These are phyloP conservation scores for Anisodus tanguticus DNA, from an alignment of 257 asterid genomes.

Conservation along the genomic window DNA sequence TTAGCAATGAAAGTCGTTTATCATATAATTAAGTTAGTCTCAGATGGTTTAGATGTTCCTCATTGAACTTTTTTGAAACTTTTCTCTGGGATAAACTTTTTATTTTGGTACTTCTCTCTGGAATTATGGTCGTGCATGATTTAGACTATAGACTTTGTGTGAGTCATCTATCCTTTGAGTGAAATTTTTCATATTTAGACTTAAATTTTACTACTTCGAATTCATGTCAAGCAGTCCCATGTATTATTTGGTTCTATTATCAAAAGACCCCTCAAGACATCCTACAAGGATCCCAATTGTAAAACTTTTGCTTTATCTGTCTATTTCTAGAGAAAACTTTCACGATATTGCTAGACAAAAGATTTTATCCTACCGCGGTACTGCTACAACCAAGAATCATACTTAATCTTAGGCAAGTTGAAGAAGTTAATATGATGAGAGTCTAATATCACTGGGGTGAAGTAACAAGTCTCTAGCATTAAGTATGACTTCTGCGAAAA, in stretches of 20 bases:
- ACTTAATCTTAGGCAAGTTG: neutral
- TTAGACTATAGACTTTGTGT: neutral
- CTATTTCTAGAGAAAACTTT: neutral
- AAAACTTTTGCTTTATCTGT: neutral
- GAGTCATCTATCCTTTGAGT: neutral
- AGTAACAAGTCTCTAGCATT: constrained; percentile 2
- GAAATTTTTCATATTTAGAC: neutral
- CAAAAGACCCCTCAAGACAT: constrained; percentile 12
- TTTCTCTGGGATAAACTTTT: too few species aligned
- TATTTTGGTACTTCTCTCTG: too few species aligned
- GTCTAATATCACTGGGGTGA: neutral
- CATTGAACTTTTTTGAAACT: neutral
- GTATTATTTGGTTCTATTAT: neutral
- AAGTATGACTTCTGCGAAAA: neutral
- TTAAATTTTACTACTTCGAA: neutral
- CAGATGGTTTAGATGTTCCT: neutral
- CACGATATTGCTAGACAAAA: neutral
- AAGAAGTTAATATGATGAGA: neutral
- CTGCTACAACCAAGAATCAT: neutral
- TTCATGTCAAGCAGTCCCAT: neutral
- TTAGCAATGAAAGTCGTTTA: neutral
- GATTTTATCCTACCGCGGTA: neutral
- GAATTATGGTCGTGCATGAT: too few species aligned
- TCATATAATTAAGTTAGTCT: neutral
- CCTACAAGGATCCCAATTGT: neutral